Percentiles rank a stretch among this genome's conserved stretches.
Evolutionary conservation across 257 asterid genomes (phyloP).

Genomic region (Cordia subcordata): DNA sequence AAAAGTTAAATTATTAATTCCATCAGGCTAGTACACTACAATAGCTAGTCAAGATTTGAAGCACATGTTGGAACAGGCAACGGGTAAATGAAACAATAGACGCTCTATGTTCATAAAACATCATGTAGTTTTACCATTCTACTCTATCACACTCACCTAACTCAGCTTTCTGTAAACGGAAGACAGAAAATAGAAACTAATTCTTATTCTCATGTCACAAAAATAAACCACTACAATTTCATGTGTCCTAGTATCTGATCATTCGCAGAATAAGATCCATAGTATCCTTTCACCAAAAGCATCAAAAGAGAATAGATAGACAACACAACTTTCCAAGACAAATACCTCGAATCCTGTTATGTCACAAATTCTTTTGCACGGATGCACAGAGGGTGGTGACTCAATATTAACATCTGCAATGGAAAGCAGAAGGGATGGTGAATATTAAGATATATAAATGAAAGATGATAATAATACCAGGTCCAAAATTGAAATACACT

Average conservation of each 20-base stretch:
- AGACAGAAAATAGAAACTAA: background rate
- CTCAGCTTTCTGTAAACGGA: background rate
- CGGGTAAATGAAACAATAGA: background rate
- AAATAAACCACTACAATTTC: background rate
- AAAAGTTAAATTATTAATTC: no score
- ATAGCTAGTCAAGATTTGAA: background rate
- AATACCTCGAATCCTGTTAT: constrained; percentile 85
- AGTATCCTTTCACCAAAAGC: background rate
- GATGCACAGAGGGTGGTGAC: constrained; percentile 82
- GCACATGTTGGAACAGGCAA: background rate
- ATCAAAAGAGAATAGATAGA: background rate
- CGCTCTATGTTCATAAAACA: background rate
- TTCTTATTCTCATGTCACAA: background rate
- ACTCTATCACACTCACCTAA: no score
- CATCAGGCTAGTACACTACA: no score
- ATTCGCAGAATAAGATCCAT: background rate
- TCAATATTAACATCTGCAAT: constrained; percentile 68
- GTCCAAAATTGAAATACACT: no score
- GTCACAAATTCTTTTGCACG: constrained; percentile 83
- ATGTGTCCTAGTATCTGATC: background rate
- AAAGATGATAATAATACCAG: background rate
- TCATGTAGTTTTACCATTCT: background rate
- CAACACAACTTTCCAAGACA: background rate
- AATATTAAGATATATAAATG: background rate
- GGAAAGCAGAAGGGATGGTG: background rate